These are phyloP conservation scores for Botrytis cinerea DNA, from an alignment of 2,329 filamentous ascomycete species.

Conservation along the genomic window DNA sequence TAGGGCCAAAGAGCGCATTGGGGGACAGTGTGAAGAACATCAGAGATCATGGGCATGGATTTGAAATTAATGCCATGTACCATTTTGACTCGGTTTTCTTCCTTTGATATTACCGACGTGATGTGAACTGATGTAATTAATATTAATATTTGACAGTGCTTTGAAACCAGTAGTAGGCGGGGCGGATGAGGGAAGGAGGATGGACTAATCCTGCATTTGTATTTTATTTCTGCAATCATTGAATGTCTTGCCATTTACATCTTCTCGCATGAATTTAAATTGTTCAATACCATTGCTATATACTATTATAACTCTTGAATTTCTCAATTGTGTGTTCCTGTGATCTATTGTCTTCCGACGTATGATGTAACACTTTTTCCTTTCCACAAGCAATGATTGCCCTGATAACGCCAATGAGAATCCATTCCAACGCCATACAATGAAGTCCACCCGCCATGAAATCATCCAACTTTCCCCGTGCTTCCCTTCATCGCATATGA, in stretches of 20 bases:
- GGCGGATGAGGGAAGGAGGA: neutral
- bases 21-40: constrained; percentile 3
- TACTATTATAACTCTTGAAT: constrained; percentile 11
- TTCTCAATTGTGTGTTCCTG: neutral
- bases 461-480: constrained; percentile 9
- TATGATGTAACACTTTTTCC: constrained; percentile 20
- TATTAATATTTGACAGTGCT: neutral
- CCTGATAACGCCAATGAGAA: constrained; percentile 21
- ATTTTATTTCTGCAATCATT: neutral
- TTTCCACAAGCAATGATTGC: constrained; percentile 4
- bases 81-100: constrained; percentile 7
- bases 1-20: constrained; percentile 6
- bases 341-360: neutral
- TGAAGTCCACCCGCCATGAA: constrained; percentile 13
- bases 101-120: neutral
- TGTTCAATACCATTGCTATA: constrained; percentile 4
- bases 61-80: constrained; percentile 16
- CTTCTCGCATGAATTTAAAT: neutral
- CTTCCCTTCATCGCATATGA: neutral
- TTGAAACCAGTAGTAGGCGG: neutral
- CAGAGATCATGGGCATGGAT: constrained; percentile 11
- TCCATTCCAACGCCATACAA: constrained; percentile 28
- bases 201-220: neutral
- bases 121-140: neutral
- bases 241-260: neutral